Conservation (phyloP, 768 basidiomycete species). For the Steccherinum ochraceum region DNA sequence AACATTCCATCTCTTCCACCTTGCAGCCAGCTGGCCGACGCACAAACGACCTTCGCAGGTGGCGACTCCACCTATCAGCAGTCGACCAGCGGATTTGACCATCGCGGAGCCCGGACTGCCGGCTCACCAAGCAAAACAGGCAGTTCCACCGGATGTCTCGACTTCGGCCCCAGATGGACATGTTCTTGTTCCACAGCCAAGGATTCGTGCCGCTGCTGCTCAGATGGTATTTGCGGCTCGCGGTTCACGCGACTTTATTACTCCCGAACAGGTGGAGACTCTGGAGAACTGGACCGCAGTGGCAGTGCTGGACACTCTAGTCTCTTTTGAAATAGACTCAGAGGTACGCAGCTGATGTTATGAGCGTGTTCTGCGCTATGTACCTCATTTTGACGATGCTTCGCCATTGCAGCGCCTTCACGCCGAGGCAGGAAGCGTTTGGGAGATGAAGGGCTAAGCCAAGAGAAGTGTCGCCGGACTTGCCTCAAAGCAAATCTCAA, state of each 20-base stretch:
- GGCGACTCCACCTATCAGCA: conserved; percentile 36
- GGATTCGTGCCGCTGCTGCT: conserved; percentile 69
- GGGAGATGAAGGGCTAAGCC: conserved; percentile 34
- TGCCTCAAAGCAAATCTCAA: too few species aligned
- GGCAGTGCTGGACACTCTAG: conserved; percentile 55
- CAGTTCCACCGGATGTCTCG: conserved; percentile 10
- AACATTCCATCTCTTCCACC: conserved; percentile 75
- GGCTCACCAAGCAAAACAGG: conserved; percentile 17
- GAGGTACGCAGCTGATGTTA: conserved; percentile 46
- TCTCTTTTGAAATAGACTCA: conserved; percentile 37
- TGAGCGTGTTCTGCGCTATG: conserved; percentile 3
- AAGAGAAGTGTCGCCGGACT: not conserved
- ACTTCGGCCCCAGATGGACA: conserved; percentile 8
- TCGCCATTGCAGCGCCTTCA: conserved; percentile 40
- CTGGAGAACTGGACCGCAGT: conserved; percentile 58
- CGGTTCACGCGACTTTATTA: conserved; percentile 66
- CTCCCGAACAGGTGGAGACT: conserved; percentile 52
- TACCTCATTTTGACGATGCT: conserved; percentile 3
- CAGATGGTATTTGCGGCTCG: conserved; percentile 84
- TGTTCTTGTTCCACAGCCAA: conserved; percentile 16
- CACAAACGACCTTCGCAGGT: conserved; percentile 17
- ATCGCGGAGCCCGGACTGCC: conserved; percentile 20
- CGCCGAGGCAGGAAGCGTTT: conserved; percentile 48
- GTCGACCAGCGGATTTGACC: conserved; percentile 36
- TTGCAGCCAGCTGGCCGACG: conserved; percentile 62